Base-by-base conservation (phyloP, 371 early-diverging fungal genomes). In the Circinella minor region DNA sequence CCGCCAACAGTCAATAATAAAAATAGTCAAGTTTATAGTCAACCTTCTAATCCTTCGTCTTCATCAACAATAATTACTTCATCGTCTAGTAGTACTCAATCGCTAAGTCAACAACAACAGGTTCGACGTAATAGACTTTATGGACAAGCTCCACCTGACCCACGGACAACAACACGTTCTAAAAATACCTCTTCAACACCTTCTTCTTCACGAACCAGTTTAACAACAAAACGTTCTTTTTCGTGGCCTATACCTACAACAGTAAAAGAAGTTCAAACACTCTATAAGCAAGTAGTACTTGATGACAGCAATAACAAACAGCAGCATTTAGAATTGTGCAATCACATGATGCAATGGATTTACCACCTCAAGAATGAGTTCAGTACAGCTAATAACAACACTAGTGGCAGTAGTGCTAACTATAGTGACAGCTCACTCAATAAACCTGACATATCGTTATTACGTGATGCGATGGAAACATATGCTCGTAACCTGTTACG, bases 381-480 rank as follows among this genome's bases (percentile, higher is more conserved):
- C 14, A n/a, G 34, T 11, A 43, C 43, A 11, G 11, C 6, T 43
- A 43, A 11, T 43, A 43, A 43, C 3, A 43, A 43, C 11, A 43
- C 9, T 43, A 3, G 43, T 43, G 27, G 27, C 27, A 27, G 27
- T 27, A 27, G 27, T 27, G 27, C 27, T 27, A 27, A 27, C 27
- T 1, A 43, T 15, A 51, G 54, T 17, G n/a, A 11, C 57, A 65
- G 63, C 27, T 39, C 65, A 10, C 65, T 65, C 8, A 43, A 43
- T 11, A 17, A 54, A 4, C 51, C 51, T 18, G 65, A 65, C 36
- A 65, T 51, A 37, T 18, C 65, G n/a, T n/a, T 65, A 15, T 17
- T 65, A 48, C 49, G 65, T n/a, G 65, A 65, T 13, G 65, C 65
- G 17, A 9, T 65, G 54, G 48, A 65, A 65, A 65, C 65, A 0